Conservation (phyloP, 257 asterid species). For the Ilex asprella region DNA sequence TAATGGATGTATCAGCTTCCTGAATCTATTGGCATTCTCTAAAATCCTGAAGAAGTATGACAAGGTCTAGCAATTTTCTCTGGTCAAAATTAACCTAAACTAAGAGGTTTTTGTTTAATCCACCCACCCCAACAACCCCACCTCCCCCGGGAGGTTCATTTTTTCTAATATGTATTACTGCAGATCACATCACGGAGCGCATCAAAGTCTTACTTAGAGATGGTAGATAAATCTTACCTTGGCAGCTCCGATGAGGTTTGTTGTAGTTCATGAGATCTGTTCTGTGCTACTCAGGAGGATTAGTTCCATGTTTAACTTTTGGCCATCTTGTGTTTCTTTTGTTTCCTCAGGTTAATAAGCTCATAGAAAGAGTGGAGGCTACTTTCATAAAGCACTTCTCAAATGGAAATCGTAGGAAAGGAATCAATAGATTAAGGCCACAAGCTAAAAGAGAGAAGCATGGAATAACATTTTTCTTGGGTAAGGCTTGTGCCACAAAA, state of each 20-base stretch:
- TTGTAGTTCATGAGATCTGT: neutral
- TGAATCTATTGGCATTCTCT: constrained; percentile 74
- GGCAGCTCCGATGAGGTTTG: constrained; percentile 80
- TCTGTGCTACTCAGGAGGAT: neutral
- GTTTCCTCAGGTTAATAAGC: constrained; percentile 38
- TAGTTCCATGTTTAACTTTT: neutral
- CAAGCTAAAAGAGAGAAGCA: constrained; percentile 59
- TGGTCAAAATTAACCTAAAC: neutral
- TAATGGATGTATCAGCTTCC: constrained; percentile 43
- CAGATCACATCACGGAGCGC: constrained; percentile 77
- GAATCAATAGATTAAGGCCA: constrained; percentile 58
- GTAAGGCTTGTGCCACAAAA: constrained; percentile 24
- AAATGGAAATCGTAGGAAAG: constrained; percentile 69
- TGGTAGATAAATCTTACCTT: constrained; percentile 65
- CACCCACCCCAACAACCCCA: too few species aligned
- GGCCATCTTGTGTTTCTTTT: neutral
- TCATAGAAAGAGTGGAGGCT: constrained; percentile 52
- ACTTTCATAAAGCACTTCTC: constrained; percentile 69
- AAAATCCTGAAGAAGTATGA: constrained; percentile 91
- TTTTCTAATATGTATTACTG: neutral
- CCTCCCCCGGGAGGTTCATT: neutral
- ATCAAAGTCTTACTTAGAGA: constrained; percentile 60
- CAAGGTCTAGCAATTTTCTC: constrained; percentile 41
- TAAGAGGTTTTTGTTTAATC: neutral
- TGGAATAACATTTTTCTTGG: constrained; percentile 59